phyloP scores from a whole-genome alignment of 2,329 filamentous ascomycete species.

The Arthrobotrys pseudoclavata region DNA sequence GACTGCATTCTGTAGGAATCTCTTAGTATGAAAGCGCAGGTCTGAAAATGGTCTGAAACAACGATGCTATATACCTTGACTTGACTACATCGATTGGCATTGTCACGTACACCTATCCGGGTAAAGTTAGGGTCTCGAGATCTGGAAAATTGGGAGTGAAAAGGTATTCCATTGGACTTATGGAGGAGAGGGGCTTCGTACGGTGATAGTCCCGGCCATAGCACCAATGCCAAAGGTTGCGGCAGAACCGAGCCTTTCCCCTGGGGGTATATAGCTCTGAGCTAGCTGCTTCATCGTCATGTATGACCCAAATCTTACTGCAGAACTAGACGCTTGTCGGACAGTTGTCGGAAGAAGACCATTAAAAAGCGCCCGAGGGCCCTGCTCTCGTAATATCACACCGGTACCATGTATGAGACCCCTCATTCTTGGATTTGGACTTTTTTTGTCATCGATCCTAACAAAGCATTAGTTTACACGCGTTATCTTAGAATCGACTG shows the following conservation, averaged over 20 bases:
- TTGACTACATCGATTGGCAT: slow-evolving; percentile 92
- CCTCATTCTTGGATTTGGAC: slow-evolving; percentile 80
- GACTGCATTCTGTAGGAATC: slow-evolving; percentile 82
- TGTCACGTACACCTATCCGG: slow-evolving; percentile 68
- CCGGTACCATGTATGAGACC: slow-evolving; percentile 92
- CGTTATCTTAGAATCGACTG: neutral
- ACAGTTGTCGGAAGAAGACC: slow-evolving; percentile 96
- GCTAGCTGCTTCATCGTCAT: slow-evolving; percentile 91
- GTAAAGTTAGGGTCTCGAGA: neutral
- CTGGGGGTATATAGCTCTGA: slow-evolving; percentile 90
- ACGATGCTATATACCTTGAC: slow-evolving; percentile 72
- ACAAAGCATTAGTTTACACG: neutral
- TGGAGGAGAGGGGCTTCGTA: slow-evolving; percentile 71
- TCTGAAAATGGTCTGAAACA: neutral
- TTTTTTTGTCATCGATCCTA: slow-evolving; percentile 92
- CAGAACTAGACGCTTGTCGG: slow-evolving; percentile 93
- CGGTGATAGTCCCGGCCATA: slow-evolving; percentile 89
- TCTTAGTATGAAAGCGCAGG: neutral
- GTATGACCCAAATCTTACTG: slow-evolving; percentile 90
- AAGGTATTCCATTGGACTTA: slow-evolving; percentile 69
- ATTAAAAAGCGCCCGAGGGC: slow-evolving; percentile 93
- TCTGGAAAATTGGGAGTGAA: neutral
- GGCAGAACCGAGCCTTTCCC: slow-evolving; percentile 89
- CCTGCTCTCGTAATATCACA: slow-evolving; percentile 88
- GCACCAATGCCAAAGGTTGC: slow-evolving; percentile 94